Evolutionary conservation across 495 filamentous ascomycete species (phyloP).

Genomic region (Penicillium turbatum): DNA sequence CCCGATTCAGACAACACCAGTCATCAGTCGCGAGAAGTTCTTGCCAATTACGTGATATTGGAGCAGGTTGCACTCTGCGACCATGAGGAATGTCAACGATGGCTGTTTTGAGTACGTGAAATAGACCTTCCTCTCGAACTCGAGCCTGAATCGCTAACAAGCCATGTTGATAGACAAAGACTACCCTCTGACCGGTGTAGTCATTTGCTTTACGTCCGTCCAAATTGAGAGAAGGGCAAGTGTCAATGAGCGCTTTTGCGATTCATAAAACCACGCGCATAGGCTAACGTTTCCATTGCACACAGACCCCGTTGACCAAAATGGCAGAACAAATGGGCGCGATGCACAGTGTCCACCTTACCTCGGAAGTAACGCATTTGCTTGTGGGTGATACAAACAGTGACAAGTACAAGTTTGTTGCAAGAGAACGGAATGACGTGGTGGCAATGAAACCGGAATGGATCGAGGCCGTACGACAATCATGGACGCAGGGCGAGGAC

Average conservation of each 20-base stretch:
- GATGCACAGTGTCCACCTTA: conserved; percentile 81
- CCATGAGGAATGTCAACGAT: conserved; percentile 47
- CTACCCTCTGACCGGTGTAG: conserved; percentile 70
- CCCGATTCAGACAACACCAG: conserved; percentile 1
- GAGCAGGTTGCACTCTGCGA: conserved; percentile 9
- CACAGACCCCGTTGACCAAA: conserved; percentile 62
- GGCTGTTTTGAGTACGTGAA: conserved; percentile 32
- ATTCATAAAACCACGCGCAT: not conserved
- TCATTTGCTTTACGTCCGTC: conserved; percentile 90
- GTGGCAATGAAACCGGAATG: conserved; percentile 72
- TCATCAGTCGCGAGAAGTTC: conserved; percentile 1
- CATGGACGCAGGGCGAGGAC: conserved; percentile 78
- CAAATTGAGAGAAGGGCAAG: conserved; percentile 74
- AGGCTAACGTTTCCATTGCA: conserved; percentile 9
- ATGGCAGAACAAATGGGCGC: conserved; percentile 82
- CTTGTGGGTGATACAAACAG: conserved; percentile 85
- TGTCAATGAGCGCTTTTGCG: conserved; percentile 6
- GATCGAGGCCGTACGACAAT: conserved; percentile 75
- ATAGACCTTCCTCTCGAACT: not conserved
- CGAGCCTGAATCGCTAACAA: conserved; percentile 6
- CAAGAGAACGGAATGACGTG: conserved; percentile 80
- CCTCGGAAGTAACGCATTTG: conserved; percentile 90
- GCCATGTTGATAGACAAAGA: conserved; percentile 39
- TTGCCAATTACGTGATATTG: not conserved
- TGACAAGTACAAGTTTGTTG: conserved; percentile 92